Evolutionary conservation across 371 early-diverging fungal species (phyloP).

Genomic region (Mucor piriformis): DNA sequence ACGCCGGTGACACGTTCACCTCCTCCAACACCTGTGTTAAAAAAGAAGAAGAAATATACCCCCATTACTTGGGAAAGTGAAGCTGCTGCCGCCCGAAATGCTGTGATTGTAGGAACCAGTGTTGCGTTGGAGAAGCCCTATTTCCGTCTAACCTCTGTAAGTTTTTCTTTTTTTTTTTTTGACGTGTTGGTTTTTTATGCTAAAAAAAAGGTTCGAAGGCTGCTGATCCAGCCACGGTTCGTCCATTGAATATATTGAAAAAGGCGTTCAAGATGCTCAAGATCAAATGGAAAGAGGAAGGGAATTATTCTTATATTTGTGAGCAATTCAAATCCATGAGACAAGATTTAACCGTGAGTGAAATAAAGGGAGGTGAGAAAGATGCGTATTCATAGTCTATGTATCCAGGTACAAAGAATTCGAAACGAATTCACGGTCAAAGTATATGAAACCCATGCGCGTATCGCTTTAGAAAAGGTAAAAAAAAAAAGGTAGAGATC

Average conservation of each 20-base stretch:
- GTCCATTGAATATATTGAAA: conserved; percentile 79
- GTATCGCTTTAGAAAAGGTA: conserved; percentile 93
- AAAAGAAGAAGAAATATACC: conserved; percentile 5
- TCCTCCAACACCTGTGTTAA: neutral
- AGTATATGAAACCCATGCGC: conserved; percentile 93
- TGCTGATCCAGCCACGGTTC: conserved; percentile 87
- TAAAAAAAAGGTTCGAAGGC: too few species aligned
- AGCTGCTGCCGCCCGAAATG: neutral
- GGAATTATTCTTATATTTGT: conserved; percentile 89
- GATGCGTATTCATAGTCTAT: too few species aligned
- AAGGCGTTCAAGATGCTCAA: conserved; percentile 76
- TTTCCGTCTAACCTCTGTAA: conserved; percentile 83
- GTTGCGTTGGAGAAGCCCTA: conserved; percentile 82
- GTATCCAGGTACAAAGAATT: conserved; percentile 88
- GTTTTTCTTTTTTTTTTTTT: conserved; percentile 12
- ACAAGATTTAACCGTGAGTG: conserved; percentile 89
- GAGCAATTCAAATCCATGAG: conserved; percentile 73
- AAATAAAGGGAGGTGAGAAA: too few species aligned
- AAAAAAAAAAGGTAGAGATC: neutral
- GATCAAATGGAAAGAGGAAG: conserved; percentile 77
- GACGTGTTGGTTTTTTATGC: too few species aligned
- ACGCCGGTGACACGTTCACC: neutral
- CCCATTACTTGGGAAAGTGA: conserved; percentile 20
- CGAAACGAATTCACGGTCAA: conserved; percentile 88
- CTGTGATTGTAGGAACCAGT: conserved; percentile 87